Evolutionary conservation across 805 yeast genomes (phyloP).

Genomic region (Candida dajiaensis): DNA sequence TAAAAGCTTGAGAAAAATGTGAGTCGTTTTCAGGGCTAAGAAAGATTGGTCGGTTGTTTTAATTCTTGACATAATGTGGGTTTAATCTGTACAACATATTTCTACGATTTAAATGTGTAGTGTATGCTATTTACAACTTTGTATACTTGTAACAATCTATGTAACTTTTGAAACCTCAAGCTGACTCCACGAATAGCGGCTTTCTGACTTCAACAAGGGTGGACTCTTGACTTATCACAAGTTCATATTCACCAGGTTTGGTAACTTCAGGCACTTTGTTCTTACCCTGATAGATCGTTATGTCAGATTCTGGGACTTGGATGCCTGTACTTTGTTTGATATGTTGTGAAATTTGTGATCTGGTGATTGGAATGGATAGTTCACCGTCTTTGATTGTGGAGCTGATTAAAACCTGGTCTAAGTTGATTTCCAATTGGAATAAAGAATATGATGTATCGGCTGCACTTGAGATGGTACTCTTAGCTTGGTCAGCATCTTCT

Average conservation of each 20-base stretch:
- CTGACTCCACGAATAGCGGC: background rate
- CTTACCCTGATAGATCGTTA: constrained; percentile 5
- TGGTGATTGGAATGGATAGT: constrained; percentile 7
- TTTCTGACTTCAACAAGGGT: constrained; percentile 7
- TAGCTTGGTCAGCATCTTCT: constrained; percentile 1
- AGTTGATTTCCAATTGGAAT: constrained; percentile 17
- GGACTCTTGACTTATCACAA: constrained; percentile 14
- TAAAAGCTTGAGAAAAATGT: constrained; percentile 39
- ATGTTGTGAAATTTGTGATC: constrained; percentile 6
- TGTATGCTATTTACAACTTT: background rate
- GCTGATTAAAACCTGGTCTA: constrained; percentile 4
- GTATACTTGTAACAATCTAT: background rate
- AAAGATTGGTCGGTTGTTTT: background rate
- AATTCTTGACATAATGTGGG: background rate
- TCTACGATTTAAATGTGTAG: background rate
- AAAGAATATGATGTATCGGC: constrained; percentile 15
- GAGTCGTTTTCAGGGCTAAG: background rate
- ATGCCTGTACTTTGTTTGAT: constrained; percentile 11
- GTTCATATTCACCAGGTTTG: constrained; percentile 13
- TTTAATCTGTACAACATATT: background rate
- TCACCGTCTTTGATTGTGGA: background rate
- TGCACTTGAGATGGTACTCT: constrained; percentile 5
- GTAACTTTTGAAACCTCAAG: background rate
- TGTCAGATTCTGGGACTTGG: constrained; percentile 15
- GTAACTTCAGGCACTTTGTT: constrained; percentile 8